Base-by-base conservation (phyloP, 306 rosid species). In the Begonia masoniana region DNA sequence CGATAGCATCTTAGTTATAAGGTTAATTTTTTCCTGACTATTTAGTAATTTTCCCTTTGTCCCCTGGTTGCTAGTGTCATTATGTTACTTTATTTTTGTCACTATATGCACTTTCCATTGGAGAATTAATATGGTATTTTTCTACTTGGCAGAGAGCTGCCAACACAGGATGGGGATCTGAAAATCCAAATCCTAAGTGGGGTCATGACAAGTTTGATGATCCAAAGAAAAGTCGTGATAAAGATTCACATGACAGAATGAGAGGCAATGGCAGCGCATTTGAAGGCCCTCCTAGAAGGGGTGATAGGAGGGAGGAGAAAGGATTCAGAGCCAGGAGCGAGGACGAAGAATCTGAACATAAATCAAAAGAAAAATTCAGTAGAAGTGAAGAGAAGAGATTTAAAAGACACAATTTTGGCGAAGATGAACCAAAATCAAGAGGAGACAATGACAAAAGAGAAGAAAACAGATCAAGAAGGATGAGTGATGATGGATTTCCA, bases 141-240 rank as follows among this genome's bases (percentile, higher is more conserved):
- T 31, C 39, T 2, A 31, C 39, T 31, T 31, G 39, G 39, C 68
- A 91, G 96, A 81, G 96, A 83, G 94, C 92, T 82, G 88, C 96
- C 51, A 83, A 91, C 71, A 86, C 96, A 2, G 99, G 94, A 16
- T 91, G 94, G 96, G 97, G 95, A 42, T 74, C 58, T 13, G 75
- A 80, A 41, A 81, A 74, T 62, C 71, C 69, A 26, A 51, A 48
- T 23, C 47, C 76, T 52, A 74, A 64, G 54, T 76, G 96, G 96
- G 88, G 78, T 35, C 76, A 70, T 64, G 88, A 77, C 68, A 81
- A 69, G 56, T 92, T 75, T 75, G 84, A 77, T 3, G 78, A 74
- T 61, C 73, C 69, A 43, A 77, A 56, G 54, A 71, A 66, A 52
- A 61, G 45, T 5, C 82, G 43, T 35, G 78, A 65, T 24, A 76